phyloP scores from a whole-genome alignment of 306 rosid species.

The Adenanthera pavonina region DNA sequence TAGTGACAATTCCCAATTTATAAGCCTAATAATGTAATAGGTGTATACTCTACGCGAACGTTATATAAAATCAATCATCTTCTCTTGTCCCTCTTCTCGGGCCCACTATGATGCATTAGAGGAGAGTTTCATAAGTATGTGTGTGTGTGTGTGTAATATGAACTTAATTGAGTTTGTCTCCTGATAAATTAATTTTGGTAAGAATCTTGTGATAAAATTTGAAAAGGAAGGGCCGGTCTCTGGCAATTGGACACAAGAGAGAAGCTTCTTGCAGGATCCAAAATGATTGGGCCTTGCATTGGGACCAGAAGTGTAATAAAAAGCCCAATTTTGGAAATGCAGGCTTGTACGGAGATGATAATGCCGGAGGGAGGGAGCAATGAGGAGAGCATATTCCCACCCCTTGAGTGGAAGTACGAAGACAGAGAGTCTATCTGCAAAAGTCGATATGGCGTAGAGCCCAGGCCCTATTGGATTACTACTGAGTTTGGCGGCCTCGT shows the following conservation, averaged over 20 bases:
- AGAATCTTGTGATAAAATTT: too few species aligned
- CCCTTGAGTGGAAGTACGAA: slow-evolving; percentile 49
- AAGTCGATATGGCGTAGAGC: slow-evolving; percentile 14
- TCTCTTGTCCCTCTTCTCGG: too few species aligned
- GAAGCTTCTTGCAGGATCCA: too few species aligned
- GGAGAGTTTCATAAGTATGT: too few species aligned
- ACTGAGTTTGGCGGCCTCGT: slow-evolving; percentile 75
- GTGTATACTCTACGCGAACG: too few species aligned
- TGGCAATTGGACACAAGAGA: too few species aligned
- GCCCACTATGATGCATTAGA: too few species aligned
- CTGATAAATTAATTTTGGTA: too few species aligned
- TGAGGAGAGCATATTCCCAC: slow-evolving; percentile 69
- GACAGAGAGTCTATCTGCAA: slow-evolving; percentile 38
- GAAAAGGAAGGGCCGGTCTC: too few species aligned
- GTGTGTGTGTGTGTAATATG: too few species aligned
- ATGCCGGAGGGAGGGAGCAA: slow-evolving; percentile 59
- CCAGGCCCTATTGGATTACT: slow-evolving; percentile 78
- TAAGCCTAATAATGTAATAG: neutral
- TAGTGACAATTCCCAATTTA: neutral
- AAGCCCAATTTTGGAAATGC: neutral
- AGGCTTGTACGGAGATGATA: slow-evolving; percentile 89
- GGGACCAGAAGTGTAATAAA: neutral
- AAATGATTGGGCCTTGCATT: neutral
- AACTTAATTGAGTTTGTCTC: too few species aligned
- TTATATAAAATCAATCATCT: too few species aligned